A percentile compares a stretch with the other conserved stretches of the same genome.
Conservation (phyloP, 2,329 filamentous ascomycete species). For the Nothophoma quercina region DNA sequence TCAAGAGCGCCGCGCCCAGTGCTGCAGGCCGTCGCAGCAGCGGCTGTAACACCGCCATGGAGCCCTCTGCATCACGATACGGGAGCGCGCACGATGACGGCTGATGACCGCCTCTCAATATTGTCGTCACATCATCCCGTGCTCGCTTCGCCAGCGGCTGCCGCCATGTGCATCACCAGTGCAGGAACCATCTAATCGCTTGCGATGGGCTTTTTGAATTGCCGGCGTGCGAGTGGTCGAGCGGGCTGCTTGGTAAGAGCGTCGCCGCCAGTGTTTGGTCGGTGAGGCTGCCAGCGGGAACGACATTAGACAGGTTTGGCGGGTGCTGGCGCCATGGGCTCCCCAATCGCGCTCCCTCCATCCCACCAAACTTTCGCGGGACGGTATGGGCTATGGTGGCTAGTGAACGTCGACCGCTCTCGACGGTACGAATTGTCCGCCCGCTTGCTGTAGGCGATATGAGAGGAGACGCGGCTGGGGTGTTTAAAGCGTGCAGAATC, state of each 20-base stretch:
- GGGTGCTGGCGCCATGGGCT: slow-evolving; percentile 23
- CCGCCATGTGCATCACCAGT: slow-evolving; percentile 26
- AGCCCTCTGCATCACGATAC: slow-evolving; percentile 14
- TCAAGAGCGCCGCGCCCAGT: slow-evolving; percentile 20
- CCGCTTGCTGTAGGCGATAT: slow-evolving; percentile 30
- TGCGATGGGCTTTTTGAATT: slow-evolving; percentile 17
- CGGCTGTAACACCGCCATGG: slow-evolving; percentile 6
- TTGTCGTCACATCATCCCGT: slow-evolving; percentile 27
- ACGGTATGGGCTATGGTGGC: slow-evolving; percentile 25
- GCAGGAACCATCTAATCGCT: slow-evolving; percentile 26
- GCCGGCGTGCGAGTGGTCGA: slow-evolving; percentile 21
- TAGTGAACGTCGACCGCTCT: slow-evolving; percentile 18
- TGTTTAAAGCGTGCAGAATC: slow-evolving; percentile 37
- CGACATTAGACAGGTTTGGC: slow-evolving; percentile 38
- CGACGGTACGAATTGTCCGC: slow-evolving; percentile 15
- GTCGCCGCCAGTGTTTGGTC: slow-evolving; percentile 18
- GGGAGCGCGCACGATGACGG: slow-evolving; percentile 20
- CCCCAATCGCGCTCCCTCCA: slow-evolving; percentile 20
- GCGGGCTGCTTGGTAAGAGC: neutral
- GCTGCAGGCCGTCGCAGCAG: neutral
- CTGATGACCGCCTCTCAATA: slow-evolving; percentile 23
- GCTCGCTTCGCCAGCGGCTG: slow-evolving; percentile 32
- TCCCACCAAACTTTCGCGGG: slow-evolving; percentile 22
- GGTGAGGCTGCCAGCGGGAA: slow-evolving; percentile 20
- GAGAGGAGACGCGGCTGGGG: slow-evolving; percentile 31